Evolutionary conservation across 2,329 filamentous ascomycete genomes (phyloP).

Genomic region (Xylaria sp.): DNA sequence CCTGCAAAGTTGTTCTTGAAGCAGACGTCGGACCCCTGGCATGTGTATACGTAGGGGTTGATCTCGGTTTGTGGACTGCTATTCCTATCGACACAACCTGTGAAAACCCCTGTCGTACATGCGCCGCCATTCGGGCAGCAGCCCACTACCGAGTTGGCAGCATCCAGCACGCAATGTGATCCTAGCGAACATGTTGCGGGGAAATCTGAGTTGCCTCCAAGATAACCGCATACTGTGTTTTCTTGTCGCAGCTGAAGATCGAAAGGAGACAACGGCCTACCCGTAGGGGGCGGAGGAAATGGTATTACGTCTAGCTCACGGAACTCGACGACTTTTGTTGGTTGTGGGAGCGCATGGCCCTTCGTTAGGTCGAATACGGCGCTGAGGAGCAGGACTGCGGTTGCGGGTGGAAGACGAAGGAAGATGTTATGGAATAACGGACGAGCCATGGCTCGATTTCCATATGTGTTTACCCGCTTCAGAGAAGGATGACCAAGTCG

Average conservation of each 20-base stretch:
- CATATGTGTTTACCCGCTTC: conserved; percentile 22
- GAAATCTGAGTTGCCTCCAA: conserved; percentile 62
- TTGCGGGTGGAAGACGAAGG: conserved; percentile 52
- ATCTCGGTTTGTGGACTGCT: conserved; percentile 61
- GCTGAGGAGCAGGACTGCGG: conserved; percentile 52
- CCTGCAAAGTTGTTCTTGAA: conserved; percentile 67
- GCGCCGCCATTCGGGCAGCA: conserved; percentile 65
- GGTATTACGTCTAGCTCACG: conserved; percentile 55
- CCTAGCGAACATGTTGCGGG: conserved; percentile 68
- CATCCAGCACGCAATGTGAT: conserved; percentile 68
- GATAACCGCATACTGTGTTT: conserved; percentile 69
- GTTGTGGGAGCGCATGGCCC: conserved; percentile 56
- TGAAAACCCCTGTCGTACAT: conserved; percentile 68
- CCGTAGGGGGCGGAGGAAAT: conserved; percentile 57
- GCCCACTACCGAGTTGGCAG: conserved; percentile 61
- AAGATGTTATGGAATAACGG: conserved; percentile 50
- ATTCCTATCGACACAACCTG: conserved; percentile 65
- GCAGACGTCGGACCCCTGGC: conserved; percentile 62
- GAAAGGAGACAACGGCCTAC: conserved; percentile 52
- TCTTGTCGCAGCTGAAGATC: conserved; percentile 56
- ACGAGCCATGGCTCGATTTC: conserved; percentile 47
- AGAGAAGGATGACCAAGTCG: conserved; percentile 19
- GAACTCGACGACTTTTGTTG: conserved; percentile 54
- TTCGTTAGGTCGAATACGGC: conserved; percentile 49
- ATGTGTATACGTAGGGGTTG: conserved; percentile 69